phyloP scores from a whole-genome alignment of 2,329 filamentous ascomycete species.

The Arthrobotrys entomopaga region DNA sequence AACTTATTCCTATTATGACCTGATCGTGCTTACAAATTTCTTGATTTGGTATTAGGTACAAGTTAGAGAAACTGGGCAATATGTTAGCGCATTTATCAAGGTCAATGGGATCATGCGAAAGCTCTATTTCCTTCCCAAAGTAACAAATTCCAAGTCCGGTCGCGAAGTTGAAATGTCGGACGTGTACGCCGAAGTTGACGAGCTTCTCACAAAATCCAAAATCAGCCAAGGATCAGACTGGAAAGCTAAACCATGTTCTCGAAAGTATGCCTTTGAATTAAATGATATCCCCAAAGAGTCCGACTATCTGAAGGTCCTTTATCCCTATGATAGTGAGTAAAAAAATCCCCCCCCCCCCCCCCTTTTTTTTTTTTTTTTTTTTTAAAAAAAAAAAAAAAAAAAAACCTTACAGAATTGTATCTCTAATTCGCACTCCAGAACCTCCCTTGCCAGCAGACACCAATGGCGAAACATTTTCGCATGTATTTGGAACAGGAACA shows the following conservation, averaged over 20 bases:
- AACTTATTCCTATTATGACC: no score
- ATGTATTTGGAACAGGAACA: slow-evolving; percentile 92
- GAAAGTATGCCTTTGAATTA: slow-evolving; percentile 97
- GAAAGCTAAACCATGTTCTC: slow-evolving; percentile 88
- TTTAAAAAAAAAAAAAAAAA: no score
- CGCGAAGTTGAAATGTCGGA: slow-evolving; percentile 87
- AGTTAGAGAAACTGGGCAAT: slow-evolving; percentile 75
- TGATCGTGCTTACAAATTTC: no score
- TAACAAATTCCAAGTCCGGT: slow-evolving; percentile 69
- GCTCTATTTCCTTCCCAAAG: slow-evolving; percentile 88
- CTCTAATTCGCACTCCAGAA: slow-evolving; percentile 63
- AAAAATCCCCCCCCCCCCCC: no score
- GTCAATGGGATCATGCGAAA: slow-evolving; percentile 93
- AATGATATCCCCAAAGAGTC: slow-evolving; percentile 85
- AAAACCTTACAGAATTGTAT: not conserved
- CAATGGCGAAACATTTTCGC: slow-evolving; percentile 88
- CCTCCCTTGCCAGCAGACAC: slow-evolving; percentile 75
- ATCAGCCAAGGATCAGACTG: slow-evolving; percentile 74
- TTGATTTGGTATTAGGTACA: slow-evolving; percentile 18
- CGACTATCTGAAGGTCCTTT: slow-evolving; percentile 94
- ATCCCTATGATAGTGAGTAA: slow-evolving; percentile 81
- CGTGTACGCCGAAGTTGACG: slow-evolving; percentile 88
- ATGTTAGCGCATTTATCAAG: slow-evolving; percentile 94
- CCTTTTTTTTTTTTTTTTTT: no score
- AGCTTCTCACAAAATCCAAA: slow-evolving; percentile 84